Percentiles rank a stretch among this genome's conserved stretches.
Evolutionary conservation across 495 filamentous ascomycete species (phyloP).

Genomic region (Neurospora discreta): DNA sequence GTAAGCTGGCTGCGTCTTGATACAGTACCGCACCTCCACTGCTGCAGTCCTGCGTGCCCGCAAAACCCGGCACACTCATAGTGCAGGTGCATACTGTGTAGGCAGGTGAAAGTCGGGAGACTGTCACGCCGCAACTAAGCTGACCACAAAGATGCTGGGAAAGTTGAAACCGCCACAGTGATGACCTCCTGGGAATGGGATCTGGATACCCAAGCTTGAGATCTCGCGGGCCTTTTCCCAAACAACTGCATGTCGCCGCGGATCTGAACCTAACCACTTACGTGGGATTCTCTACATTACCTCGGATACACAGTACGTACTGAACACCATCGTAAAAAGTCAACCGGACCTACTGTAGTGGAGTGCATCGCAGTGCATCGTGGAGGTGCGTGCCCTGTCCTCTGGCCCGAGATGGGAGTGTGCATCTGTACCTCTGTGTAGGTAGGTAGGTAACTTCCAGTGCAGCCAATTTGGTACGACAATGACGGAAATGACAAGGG

Average conservation of each 20-base stretch:
- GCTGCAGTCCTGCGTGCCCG: not conserved
- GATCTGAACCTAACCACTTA: not conserved
- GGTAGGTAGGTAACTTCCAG: not conserved
- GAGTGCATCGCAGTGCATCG: not conserved
- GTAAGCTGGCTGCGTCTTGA: not conserved
- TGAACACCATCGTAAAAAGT: not conserved
- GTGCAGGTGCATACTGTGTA: not conserved
- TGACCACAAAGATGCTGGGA: not conserved
- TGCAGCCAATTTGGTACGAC: constrained; percentile 13
- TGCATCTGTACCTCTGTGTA: constrained; percentile 5
- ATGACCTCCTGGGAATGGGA: not conserved
- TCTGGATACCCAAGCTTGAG: not conserved
- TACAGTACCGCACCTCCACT: not conserved
- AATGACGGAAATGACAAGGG: constrained; percentile 24
- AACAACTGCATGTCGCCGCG: not conserved
- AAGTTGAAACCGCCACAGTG: not conserved
- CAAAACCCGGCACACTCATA: not conserved
- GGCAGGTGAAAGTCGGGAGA: not conserved
- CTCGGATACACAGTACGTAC: not conserved
- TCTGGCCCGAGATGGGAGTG: not conserved
- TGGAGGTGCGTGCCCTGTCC: not conserved
- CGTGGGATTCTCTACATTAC: not conserved
- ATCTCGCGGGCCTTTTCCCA: not conserved
- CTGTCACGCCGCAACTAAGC: not conserved
- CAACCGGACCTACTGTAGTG: no score